Evolutionary conservation across 257 asterid species (phyloP).

Genomic region (Capsicum pubescens): DNA sequence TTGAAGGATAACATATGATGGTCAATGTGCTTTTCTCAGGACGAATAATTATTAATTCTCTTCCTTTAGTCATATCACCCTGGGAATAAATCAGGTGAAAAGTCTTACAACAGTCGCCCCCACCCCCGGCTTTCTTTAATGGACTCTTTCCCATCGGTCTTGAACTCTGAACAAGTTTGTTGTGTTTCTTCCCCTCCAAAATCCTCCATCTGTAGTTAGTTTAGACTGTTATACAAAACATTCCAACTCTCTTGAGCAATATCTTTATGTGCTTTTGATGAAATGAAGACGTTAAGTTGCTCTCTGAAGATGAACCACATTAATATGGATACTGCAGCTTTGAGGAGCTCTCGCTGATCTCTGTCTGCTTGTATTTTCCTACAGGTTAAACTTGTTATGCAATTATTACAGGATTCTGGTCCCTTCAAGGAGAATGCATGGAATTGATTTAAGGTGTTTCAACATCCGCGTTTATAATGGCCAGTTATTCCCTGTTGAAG

Average conservation of each 20-base stretch:
- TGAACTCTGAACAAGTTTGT: neutral
- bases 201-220: neutral
- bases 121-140: neutral
- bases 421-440: conserved; percentile 69
- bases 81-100: conserved; percentile 20
- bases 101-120: neutral
- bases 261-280: conserved; percentile 10
- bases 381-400: conserved; percentile 81
- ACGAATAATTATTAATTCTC: neutral
- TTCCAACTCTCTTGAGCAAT: neutral
- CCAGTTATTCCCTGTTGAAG: conserved; percentile 11
- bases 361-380: neutral
- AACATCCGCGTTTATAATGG: neutral
- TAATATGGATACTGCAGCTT: neutral
- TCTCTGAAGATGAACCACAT: neutral
- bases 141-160: neutral
- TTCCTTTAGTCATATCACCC: neutral
- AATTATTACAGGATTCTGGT: conserved; percentile 71
- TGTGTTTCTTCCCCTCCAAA: neutral
- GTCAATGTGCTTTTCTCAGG: neutral
- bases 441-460: conserved; percentile 19
- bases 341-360: neutral
- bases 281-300: neutral
- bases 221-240: neutral
- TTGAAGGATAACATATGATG: neutral